Evolutionary conservation across 2,329 filamentous ascomycete genomes (phyloP).

Genomic region (Colletotrichum sidae): DNA sequence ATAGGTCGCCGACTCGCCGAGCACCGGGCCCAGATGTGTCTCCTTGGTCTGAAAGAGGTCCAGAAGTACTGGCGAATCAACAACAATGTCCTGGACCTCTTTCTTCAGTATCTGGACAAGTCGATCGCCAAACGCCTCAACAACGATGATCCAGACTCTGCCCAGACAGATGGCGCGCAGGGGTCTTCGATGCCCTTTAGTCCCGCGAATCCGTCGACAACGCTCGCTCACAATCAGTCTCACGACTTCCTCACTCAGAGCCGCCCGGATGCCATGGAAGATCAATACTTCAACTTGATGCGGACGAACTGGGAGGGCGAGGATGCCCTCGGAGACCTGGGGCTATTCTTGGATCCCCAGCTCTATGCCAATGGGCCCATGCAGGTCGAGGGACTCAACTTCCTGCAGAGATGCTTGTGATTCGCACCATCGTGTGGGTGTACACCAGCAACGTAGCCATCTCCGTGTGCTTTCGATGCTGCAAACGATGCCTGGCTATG

Average conservation of each 20-base stretch:
- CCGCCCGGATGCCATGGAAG: conserved; percentile 45
- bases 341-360: conserved; percentile 48
- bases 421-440: neutral
- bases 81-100: conserved; percentile 52
- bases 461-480: too few relatives aligned
- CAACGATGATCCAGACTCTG: conserved; percentile 30
- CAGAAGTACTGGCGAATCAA: conserved; percentile 56
- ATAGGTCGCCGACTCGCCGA: conserved; percentile 50
- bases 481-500: too few relatives aligned
- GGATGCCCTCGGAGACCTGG: conserved; percentile 48
- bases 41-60: conserved; percentile 51
- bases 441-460: neutral
- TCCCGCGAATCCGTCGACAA: conserved; percentile 8
- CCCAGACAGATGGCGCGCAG: conserved; percentile 2
- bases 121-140: conserved; percentile 51
- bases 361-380: conserved; percentile 41
- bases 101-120: conserved; percentile 51
- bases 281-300: conserved; percentile 50
- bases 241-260: conserved; percentile 8
- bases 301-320: conserved; percentile 50
- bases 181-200: conserved; percentile 11
- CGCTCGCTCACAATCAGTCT: neutral
- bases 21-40: conserved; percentile 51
- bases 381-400: conserved; percentile 44
- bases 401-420: conserved; percentile 45